A percentile compares a stretch with the other conserved stretches of the same genome.
phyloP scores from a whole-genome alignment of 768 basidiomycete species.

The Wakefieldia striispora region DNA sequence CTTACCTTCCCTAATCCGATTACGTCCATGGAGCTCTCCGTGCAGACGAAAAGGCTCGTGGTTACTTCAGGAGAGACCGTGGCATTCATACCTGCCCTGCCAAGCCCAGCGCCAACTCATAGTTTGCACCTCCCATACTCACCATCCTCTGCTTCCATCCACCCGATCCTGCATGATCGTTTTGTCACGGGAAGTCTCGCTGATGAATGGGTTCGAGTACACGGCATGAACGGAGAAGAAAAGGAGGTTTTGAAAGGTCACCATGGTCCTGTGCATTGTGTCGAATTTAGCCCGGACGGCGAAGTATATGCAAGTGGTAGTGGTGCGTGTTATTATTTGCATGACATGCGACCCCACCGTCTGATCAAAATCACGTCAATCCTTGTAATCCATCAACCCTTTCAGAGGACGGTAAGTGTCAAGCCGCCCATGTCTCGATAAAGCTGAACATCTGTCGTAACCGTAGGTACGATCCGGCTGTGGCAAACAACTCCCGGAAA shows the following conservation, averaged over 20 bases:
- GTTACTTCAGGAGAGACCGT: slow-evolving; percentile 92
- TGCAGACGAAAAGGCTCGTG: slow-evolving; percentile 76
- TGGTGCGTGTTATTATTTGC: slow-evolving; percentile 53
- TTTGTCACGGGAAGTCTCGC: slow-evolving; percentile 88
- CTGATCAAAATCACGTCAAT: slow-evolving; percentile 11
- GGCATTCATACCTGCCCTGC: slow-evolving; percentile 80
- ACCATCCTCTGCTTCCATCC: slow-evolving; percentile 93
- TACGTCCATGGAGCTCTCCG: slow-evolving; percentile 91
- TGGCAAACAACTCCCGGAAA: slow-evolving; percentile 98
- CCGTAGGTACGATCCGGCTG: slow-evolving; percentile 83
- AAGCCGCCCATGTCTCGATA: background rate
- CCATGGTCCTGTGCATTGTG: slow-evolving; percentile 94
- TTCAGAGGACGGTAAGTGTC: slow-evolving; percentile 68
- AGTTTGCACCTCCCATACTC: slow-evolving; percentile 79
- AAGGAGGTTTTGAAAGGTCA: slow-evolving; percentile 92
- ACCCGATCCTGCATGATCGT: slow-evolving; percentile 82
- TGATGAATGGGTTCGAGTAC: slow-evolving; percentile 97
- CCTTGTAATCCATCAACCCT: slow-evolving; percentile 6
- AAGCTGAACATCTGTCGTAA: slow-evolving; percentile 7
- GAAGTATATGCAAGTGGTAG: slow-evolving; percentile 97
- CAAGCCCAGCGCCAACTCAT: slow-evolving; percentile 63
- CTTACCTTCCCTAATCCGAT: slow-evolving; percentile 77
- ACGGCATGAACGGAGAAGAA: slow-evolving; percentile 89
- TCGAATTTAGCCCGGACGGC: slow-evolving; percentile 93
- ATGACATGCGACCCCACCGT: slow-evolving; percentile 1